Conservation (phyloP, 345 rosid species). For the Citropsis articulata region DNA sequence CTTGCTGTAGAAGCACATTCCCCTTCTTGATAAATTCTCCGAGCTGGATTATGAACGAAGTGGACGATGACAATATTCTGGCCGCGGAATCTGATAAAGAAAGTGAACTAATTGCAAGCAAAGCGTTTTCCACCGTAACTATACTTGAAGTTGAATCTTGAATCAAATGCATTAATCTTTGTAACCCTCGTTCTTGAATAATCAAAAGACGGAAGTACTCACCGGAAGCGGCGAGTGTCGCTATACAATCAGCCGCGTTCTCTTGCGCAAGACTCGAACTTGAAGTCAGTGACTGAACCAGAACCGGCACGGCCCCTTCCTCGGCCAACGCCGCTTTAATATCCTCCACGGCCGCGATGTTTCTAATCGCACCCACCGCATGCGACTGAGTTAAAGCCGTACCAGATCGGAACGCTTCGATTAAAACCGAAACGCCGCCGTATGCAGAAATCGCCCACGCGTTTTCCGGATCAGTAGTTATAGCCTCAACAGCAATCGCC, state of each 20-base stretch:
- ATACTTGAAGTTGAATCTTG: conserved; percentile 40
- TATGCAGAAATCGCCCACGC: conserved; percentile 73
- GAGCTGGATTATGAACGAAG: conserved; percentile 47
- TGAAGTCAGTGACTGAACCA: conserved; percentile 45
- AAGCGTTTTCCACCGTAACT: conserved; percentile 44
- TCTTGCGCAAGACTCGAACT: conserved; percentile 38
- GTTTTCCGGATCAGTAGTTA: conserved; percentile 64
- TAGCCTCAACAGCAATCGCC: conserved; percentile 62
- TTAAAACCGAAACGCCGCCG: conserved; percentile 55
- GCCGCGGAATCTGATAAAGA: conserved; percentile 30
- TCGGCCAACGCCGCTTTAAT: conserved; percentile 53
- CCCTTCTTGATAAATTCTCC: conserved; percentile 64
- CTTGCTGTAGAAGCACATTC: conserved; percentile 44
- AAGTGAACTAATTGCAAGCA: conserved; percentile 49
- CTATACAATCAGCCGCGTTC: conserved; percentile 48
- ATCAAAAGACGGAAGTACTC: conserved; percentile 56
- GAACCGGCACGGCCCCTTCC: conserved; percentile 69
- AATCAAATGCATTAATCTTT: conserved; percentile 46
- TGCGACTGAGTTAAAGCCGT: conserved; percentile 45
- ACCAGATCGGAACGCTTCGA: conserved; percentile 71
- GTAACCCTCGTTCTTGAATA: conserved; percentile 58
- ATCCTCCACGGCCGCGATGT: conserved; percentile 57
- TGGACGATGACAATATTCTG: conserved; percentile 54
- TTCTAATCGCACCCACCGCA: conserved; percentile 59
- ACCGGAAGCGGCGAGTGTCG: conserved; percentile 60